These are phyloP conservation scores for Cryptosporidium tyzzeri DNA, from an alignment of 169 alveolate species.

Conservation along the genomic window DNA sequence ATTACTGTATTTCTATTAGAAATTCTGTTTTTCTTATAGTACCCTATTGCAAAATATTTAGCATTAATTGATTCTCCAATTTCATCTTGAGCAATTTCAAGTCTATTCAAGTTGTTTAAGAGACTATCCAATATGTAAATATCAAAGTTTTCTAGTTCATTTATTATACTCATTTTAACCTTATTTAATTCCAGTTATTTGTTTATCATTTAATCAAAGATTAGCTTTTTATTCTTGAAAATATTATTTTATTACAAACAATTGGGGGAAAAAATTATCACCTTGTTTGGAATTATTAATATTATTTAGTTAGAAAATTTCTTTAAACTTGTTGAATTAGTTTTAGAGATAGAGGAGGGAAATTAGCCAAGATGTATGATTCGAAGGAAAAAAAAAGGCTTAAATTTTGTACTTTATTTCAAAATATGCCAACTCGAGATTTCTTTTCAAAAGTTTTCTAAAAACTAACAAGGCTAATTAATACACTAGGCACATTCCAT, in stretches of 20 bases:
- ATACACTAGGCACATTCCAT: neutral
- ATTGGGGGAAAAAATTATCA: no score
- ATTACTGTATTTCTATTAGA: slow-evolving; percentile 5
- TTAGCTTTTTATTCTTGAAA: neutral
- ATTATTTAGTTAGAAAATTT: no score
- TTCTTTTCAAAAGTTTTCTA: neutral
- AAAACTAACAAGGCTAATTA: neutral
- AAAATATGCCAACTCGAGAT: neutral
- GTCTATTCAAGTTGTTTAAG: neutral
- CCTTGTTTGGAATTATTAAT: neutral
- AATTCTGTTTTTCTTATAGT: neutral
- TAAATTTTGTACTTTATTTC: neutral
- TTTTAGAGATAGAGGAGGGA: no score
- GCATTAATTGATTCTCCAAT: slow-evolving; percentile 48
- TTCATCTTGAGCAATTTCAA: slow-evolving; percentile 26
- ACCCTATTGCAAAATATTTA: slow-evolving; percentile 55
- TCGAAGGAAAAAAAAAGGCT: neutral
- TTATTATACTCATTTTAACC: slow-evolving; percentile 15
- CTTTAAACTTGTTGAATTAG: neutral
- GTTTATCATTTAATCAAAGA: neutral
- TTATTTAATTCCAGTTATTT: neutral
- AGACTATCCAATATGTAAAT: slow-evolving; percentile 14
- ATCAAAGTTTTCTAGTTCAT: slow-evolving; percentile 30
- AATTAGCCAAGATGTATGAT: no score
- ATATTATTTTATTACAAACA: no score